Base-by-base conservation (phyloP, 495 filamentous ascomycete genomes). In the Parathielavia appendiculata region DNA sequence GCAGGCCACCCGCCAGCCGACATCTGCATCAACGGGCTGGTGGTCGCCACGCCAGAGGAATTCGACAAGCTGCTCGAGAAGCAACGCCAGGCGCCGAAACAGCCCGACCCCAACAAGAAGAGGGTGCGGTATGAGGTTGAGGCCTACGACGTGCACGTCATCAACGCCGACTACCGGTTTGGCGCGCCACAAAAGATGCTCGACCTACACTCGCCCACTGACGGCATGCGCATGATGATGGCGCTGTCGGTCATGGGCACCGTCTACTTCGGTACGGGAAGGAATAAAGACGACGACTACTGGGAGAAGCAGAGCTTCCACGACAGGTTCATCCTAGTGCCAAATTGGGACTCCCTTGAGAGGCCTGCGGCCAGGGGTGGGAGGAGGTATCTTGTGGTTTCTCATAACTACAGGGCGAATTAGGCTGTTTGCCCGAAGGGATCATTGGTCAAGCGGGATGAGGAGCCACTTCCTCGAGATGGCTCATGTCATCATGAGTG, bases 281-380 rank as follows among this genome's bases (percentile, higher is more conserved):
- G 38, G 51, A 35, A 44, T 16, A 38, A 46, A 19, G 50, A 53
- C 14, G 53, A 76, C 35, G 76, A 83, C 35, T 79, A 75, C 17
- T 75, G 43, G 43, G 30, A 78, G 12, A 79, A 81, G 67, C 79
- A 80, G 55, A 80, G 76, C 8, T 93, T 95, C 70, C 86, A 82
- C 51, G 90, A 95, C 64, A 83, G 75, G 8, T 84, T 92, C 60
- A 78, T 91, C 1, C 71, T 95, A 43, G 86, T 92, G 32, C 90
- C 90, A 20, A 91, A 92, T 65, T 80, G 80, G 61, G 80, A 85
- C 20, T 71, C 77, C 14, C 74, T 79, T 17, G 73, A 66, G 17
- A 68, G 62, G 35, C 66, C 60, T 16, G 66, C 63, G 53, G 34
- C 70, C 4, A 60, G 58, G 30, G 73, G 72, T 30, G 71, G 76